phyloP scores from a whole-genome alignment of 345 rosid genomes.

The Abelmoschus esculentus region DNA sequence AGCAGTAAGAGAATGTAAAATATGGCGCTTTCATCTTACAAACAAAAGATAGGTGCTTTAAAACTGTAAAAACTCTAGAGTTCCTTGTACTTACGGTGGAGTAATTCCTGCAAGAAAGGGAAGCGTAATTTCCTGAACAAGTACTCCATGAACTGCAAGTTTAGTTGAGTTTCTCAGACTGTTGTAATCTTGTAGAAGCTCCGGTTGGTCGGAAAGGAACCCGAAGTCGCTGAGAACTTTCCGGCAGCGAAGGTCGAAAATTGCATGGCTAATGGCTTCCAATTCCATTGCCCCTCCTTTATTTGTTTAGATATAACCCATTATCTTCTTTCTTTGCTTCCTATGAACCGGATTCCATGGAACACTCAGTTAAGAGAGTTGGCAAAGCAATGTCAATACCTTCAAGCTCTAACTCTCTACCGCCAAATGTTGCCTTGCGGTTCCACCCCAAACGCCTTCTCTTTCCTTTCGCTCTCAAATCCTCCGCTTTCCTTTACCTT shows the following conservation, averaged over 20 bases:
- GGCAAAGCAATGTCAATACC: constrained; percentile 43
- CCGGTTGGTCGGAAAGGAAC: constrained; percentile 16
- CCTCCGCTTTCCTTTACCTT: constrained; percentile 63
- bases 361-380: constrained; percentile 54
- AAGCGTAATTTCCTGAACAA: constrained; percentile 30
- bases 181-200: constrained; percentile 13
- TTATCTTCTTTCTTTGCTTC: neutral
- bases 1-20: no score
- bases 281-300: constrained; percentile 36
- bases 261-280: constrained; percentile 39
- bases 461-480: constrained; percentile 79
- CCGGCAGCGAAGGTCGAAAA: constrained; percentile 40
- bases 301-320: constrained; percentile 9
- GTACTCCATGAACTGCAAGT: constrained; percentile 39
- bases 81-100: no score
- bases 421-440: constrained; percentile 71
- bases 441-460: constrained; percentile 56
- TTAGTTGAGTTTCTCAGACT: constrained; percentile 19
- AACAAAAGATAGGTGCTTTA: no score
- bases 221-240: constrained; percentile 29
- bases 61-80: no score
- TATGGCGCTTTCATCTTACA: no score
- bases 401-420: constrained; percentile 44
- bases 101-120: constrained; percentile 41
- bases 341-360: constrained; percentile 34